Evolutionary conservation across 2,329 filamentous ascomycete species (phyloP), one percentile per base, ranked within the genome.

Genomic region (Penicillium fuscoglaucum): DNA sequence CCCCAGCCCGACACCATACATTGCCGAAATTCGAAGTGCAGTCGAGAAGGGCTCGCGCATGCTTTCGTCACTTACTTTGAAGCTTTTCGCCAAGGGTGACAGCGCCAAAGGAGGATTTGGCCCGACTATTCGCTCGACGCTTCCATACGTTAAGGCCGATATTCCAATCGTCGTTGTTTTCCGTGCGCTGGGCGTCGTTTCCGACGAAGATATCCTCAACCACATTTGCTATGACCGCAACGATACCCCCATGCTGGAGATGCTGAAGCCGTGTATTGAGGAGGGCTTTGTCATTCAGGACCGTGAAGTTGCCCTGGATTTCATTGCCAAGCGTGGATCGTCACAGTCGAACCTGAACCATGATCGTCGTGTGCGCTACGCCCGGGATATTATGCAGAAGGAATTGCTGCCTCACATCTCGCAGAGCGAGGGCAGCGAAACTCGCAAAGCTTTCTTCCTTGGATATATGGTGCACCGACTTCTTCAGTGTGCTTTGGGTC

Each of bases 381-480:
- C 95, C 4, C 87, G 90, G 70, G 95, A 98, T 67, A 93, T 99
- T 66, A 86, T 99, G 76, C 93, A 97, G 75, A 98, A 97, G 79
- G 96, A 99, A 76, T 90, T 96, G 65, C 79, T 99, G 47, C 96
- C 95, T 26, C 95, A 99, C 71, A 98, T 99, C 61, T 97, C 93
- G 1, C 95, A 99, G 74, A 87, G 85, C 61, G 92, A 97, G 76
- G 95, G 95, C 29, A 96, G 91, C 67, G 93, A 98, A 74, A 98
- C 93, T 1, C 84, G 91, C 59, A 99, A 99, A 74, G 95, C 96
- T 2, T 99, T 96, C 78, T 99, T 98, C 83, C 81, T 99, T 49
- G 95, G 96, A 24, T 99, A 99, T 78, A 99, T 99, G 93, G 91
- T 98, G 47, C 93, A 99, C 77, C 90, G 95, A 73, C 84, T 99